Conservation (phyloP, 1,284 basidiomycete species). For the Ustilago sp. region DNA sequence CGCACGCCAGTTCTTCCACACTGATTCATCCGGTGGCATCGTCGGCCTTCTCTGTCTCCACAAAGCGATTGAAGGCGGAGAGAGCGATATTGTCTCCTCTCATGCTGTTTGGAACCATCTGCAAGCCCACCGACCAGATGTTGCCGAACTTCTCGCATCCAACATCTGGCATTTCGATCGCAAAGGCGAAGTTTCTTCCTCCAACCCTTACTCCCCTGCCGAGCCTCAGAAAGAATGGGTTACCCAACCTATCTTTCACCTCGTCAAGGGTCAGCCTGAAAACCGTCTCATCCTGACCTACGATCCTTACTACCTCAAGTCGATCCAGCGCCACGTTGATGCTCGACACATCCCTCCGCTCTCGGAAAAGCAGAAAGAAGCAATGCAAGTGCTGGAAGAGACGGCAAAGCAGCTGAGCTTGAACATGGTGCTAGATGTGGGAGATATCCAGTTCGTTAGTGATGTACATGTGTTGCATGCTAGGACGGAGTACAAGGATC, state of each 20-base stretch:
- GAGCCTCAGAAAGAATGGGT: conserved; percentile 46
- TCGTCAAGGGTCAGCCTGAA: conserved; percentile 40
- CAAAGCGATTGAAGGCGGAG: conserved; percentile 71
- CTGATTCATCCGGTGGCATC: conserved; percentile 65
- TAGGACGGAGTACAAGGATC: conserved; percentile 71
- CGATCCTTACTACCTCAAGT: conserved; percentile 67
- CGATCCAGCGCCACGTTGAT: conserved; percentile 64
- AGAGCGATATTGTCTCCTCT: conserved; percentile 71
- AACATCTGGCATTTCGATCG: conserved; percentile 66
- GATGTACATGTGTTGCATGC: conserved; percentile 70
- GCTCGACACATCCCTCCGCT: conserved; percentile 70
- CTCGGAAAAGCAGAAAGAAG: conserved; percentile 68
- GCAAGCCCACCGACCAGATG: conserved; percentile 71
- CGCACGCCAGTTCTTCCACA: conserved; percentile 71
- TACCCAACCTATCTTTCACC: conserved; percentile 49
- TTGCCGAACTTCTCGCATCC: conserved; percentile 68
- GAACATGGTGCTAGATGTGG: conserved; percentile 71
- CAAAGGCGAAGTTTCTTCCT: conserved; percentile 56
- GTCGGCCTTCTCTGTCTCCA: conserved; percentile 72
- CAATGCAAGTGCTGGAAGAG: conserved; percentile 71
- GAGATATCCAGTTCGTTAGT: conserved; percentile 64
- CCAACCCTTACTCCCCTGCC: not conserved
- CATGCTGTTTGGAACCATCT: conserved; percentile 72
- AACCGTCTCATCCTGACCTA: conserved; percentile 55
- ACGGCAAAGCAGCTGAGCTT: conserved; percentile 70